Conservation (phyloP, 2,329 filamentous ascomycete genomes). For the Colletotrichum neosansevieriae region DNA sequence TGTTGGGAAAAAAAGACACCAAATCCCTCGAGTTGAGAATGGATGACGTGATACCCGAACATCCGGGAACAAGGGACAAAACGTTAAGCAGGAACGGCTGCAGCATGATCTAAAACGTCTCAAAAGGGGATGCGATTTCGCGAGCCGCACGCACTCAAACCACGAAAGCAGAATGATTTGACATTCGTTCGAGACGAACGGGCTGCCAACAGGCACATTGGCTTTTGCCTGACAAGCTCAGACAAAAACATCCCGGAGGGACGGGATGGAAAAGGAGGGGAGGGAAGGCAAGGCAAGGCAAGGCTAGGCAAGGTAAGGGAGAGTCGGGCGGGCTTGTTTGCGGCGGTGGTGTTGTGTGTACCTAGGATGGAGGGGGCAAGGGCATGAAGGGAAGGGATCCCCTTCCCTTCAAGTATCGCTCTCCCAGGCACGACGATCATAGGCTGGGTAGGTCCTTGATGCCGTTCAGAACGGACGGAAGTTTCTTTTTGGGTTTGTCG, state of each 20-base stretch:
- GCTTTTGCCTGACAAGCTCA: conserved; percentile 27
- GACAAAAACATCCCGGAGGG: conserved; percentile 35
- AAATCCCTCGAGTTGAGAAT: conserved; percentile 3
- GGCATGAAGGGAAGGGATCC: not conserved
- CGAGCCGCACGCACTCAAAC: no score
- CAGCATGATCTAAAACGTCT: conserved; percentile 27
- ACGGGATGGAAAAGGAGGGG: conserved; percentile 2
- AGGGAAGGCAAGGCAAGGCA: no score
- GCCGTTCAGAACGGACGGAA: not conserved
- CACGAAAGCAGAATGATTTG: not conserved
- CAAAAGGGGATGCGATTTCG: conserved; percentile 9
- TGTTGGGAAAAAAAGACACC: not conserved
- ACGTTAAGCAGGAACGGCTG: not conserved
- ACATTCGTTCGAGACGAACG: conserved; percentile 38
- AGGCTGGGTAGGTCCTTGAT: not conserved
- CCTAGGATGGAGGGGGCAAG: not conserved
- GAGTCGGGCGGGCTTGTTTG: no score
- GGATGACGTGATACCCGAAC: conserved; percentile 34
- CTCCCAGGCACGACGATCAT: conserved; percentile 3
- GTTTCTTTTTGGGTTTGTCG: not conserved
- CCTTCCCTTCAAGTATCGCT: conserved; percentile 2
- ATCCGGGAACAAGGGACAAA: conserved; percentile 27
- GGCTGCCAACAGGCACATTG: conserved; percentile 7
- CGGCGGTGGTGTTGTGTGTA: no score
- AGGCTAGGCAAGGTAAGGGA: no score